Percentiles rank a stretch among this genome's conserved stretches.
These are phyloP conservation scores for Fragilaria crotonensis DNA, from an alignment of 108 stramenopile species.

Conservation along the genomic window DNA sequence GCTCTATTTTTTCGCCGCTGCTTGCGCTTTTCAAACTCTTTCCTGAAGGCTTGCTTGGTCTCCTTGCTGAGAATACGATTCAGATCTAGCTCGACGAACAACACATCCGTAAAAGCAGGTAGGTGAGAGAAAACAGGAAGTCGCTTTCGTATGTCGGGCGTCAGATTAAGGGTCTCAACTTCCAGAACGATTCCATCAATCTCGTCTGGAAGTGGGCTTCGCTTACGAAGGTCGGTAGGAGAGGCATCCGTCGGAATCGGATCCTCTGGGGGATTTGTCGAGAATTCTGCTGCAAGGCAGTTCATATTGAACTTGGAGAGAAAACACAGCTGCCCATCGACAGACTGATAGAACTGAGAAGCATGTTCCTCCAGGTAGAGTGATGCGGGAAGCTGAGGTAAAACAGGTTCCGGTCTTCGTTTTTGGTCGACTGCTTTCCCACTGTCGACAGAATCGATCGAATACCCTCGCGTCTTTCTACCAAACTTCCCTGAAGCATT, in stretches of 20 bases:
- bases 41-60: conserved; percentile 46
- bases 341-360: conserved; percentile 67
- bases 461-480: neutral
- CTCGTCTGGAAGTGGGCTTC: conserved; percentile 56
- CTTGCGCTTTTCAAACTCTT: conserved; percentile 55
- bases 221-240: conserved; percentile 1
- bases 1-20: conserved; percentile 35
- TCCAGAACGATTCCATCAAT: conserved; percentile 54
- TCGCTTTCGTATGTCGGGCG: conserved; percentile 50
- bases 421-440: neutral
- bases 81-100: conserved; percentile 65
- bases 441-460: neutral
- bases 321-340: conserved; percentile 68
- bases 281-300: conserved; percentile 60
- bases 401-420: neutral
- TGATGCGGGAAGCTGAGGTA: conserved; percentile 9
- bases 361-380: conserved; percentile 38
- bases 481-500: neutral
- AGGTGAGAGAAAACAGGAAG: conserved; percentile 69
- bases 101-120: conserved; percentile 46
- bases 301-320: conserved; percentile 68
- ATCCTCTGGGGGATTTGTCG: conserved; percentile 6
- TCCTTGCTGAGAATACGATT: conserved; percentile 38
- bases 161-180: conserved; percentile 44
- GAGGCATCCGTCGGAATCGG: neutral